A percentile compares a stretch with the other conserved stretches of the same genome.
phyloP scores from a whole-genome alignment of 1,284 basidiomycete species.

The Fistulinella cinereoalba region DNA sequence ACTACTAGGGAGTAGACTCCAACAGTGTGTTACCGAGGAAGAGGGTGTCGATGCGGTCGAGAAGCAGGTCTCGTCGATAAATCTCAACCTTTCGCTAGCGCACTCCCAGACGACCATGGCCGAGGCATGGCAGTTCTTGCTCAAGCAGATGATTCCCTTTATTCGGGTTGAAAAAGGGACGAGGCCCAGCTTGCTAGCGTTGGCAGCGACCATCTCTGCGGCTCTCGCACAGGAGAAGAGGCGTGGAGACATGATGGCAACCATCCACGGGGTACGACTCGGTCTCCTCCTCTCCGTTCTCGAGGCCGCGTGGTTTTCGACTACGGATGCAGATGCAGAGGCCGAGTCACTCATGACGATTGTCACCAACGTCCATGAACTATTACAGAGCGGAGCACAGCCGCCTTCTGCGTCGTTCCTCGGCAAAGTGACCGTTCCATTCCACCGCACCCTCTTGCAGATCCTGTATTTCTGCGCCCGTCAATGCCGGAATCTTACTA shows the following conservation, averaged over 20 bases:
- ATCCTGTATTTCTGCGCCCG: constrained; percentile 75
- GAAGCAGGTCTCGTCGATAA: constrained; percentile 61
- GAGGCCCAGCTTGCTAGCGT: constrained; percentile 54
- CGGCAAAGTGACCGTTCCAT: constrained; percentile 60
- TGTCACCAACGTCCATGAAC: constrained; percentile 57
- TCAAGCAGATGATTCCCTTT: constrained; percentile 65
- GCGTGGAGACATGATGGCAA: constrained; percentile 81
- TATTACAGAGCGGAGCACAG: constrained; percentile 74
- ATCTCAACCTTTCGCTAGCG: constrained; percentile 81
- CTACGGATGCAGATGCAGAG: constrained; percentile 54
- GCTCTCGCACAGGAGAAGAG: constrained; percentile 70
- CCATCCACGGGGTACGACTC: constrained; percentile 76
- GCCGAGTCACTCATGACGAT: constrained; percentile 61
- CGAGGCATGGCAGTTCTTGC: constrained; percentile 75
- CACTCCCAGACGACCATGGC: constrained; percentile 75
- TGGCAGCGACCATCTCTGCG: constrained; percentile 63
- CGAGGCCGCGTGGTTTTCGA: constrained; percentile 76
- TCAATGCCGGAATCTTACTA: constrained; percentile 53
- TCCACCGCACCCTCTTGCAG: constrained; percentile 80
- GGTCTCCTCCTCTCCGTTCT: constrained; percentile 72
- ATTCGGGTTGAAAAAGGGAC: constrained; percentile 56
- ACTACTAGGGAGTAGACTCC: constrained; percentile 53
- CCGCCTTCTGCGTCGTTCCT: constrained; percentile 75
- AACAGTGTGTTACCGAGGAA: constrained; percentile 45
- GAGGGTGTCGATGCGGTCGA: constrained; percentile 46